phyloP scores from a whole-genome alignment of 2,329 filamentous ascomycete species.

The Macrophomina tecta region DNA sequence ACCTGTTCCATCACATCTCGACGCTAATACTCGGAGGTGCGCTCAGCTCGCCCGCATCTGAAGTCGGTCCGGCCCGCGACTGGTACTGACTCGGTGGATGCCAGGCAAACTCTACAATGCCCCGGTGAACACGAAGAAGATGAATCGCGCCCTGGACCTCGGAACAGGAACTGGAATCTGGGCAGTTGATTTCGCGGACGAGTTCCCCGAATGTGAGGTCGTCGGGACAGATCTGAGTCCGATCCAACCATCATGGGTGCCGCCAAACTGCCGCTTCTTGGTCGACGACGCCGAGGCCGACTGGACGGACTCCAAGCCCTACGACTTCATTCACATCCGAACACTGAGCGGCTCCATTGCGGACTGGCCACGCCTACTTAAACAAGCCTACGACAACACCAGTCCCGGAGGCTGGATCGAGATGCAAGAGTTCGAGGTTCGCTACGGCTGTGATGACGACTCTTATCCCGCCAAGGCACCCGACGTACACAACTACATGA shows the following conservation, averaged over 20 bases:
- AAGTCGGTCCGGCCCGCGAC: slow-evolving; percentile 27
- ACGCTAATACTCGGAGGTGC: slow-evolving; percentile 31
- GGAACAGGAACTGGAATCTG: slow-evolving; percentile 21
- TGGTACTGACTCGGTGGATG: background rate
- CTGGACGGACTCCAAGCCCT: slow-evolving; percentile 36
- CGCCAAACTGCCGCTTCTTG: slow-evolving; percentile 45
- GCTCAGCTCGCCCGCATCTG: slow-evolving; percentile 33
- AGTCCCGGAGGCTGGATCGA: slow-evolving; percentile 58
- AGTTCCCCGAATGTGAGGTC: slow-evolving; percentile 34
- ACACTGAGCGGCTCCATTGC: slow-evolving; percentile 60
- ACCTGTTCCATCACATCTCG: slow-evolving; percentile 47
- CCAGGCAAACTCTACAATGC: background rate
- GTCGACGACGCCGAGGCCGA: slow-evolving; percentile 47
- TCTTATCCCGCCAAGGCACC: slow-evolving; percentile 34
- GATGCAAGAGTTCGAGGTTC: slow-evolving; percentile 40
- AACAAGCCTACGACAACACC: slow-evolving; percentile 47
- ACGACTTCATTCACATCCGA: slow-evolving; percentile 64
- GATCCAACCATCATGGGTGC: slow-evolving; percentile 42
- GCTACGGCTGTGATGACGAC: background rate
- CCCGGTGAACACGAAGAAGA: background rate
- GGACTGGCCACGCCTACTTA: slow-evolving; percentile 59
- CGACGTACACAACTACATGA: slow-evolving; percentile 31
- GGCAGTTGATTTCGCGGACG: slow-evolving; percentile 29
- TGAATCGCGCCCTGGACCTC: slow-evolving; percentile 40
- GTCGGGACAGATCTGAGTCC: slow-evolving; percentile 50